Evolutionary conservation across 2,329 filamentous ascomycete species (phyloP), one percentile per base, ranked within the genome.

Genomic region (Pezicula radicicola): DNA sequence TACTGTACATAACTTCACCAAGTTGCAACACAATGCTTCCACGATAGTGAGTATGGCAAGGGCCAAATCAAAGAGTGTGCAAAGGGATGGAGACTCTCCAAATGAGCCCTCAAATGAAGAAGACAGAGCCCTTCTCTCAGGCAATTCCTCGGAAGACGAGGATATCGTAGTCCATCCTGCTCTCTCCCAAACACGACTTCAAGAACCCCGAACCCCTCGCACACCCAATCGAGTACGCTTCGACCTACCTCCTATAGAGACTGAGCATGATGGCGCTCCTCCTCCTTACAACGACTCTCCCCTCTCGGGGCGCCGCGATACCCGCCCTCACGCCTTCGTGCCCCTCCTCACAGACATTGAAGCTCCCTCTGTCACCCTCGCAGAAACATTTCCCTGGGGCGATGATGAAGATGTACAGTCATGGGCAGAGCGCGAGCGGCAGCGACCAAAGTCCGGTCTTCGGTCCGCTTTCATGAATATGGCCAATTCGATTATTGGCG

Each of bases 381-480:
- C 64, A 33, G 50, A 54, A 7, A 60, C 30, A 13, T 33, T 53
- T 51, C 63, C 61, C 21, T 65, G 72, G 57, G 66, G 67, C 28
- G 63, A 63, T 55, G 67, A 65, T 43, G 69, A 72, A 41, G 74
- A 76, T 59, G 69, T 75, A 25, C 68, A 75, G 48, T 66, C 73
- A 40, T 77, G 76, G 70, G 78, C 76, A 5, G 76, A 79, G 61
- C 72, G 75, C 33, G 81, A 85, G 66, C 75, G 77, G 51, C 64
- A 46, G 7, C 80, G 92, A 51, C 91, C 93, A 44, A 93, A 93
- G 72, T 96, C 90, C 52, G 88, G 88, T 5, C 79, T 97, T 72
- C 79, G 81, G 56, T 90, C 88, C 67, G 93, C 94, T 3, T 97
- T 99, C 62, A 96, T 97, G 91, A 99, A 99, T 73, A 99, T 99